Conservation (phyloP, 441 rosid genomes). For the Gossypium schwendimanii region DNA sequence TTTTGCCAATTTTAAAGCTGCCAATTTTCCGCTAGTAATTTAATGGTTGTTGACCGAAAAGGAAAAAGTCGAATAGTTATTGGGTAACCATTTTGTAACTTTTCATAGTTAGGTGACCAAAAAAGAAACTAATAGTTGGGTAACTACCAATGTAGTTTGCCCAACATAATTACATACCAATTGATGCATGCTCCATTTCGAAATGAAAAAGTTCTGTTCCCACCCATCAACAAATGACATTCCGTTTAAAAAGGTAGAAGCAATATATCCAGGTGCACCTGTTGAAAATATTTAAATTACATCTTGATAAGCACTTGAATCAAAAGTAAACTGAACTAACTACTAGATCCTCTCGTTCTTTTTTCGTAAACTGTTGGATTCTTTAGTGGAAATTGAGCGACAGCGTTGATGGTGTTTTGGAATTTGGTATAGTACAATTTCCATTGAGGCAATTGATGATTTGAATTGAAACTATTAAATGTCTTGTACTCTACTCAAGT, state of each 20-base stretch:
- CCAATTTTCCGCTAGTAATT: too few relatives aligned
- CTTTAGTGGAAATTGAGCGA: neutral
- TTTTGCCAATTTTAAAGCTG: too few relatives aligned
- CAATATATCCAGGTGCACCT: constrained; percentile 91
- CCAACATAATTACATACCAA: constrained; percentile 38
- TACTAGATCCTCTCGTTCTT: neutral
- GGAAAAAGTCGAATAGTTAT: too few relatives aligned
- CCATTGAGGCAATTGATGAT: neutral
- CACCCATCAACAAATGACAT: constrained; percentile 97
- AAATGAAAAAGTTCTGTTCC: constrained; percentile 92
- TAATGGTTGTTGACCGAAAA: too few relatives aligned
- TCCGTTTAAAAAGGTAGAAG: constrained; percentile 80
- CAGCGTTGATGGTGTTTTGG: neutral
- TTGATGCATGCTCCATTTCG: constrained; percentile 99
- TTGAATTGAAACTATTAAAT: neutral
- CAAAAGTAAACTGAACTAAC: neutral
- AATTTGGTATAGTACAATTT: neutral
- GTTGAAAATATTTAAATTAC: constrained; percentile 17
- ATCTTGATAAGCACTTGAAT: neutral
- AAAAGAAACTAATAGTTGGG: too few relatives aligned
- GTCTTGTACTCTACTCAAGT: constrained; percentile 1
- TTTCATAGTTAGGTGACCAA: too few relatives aligned
- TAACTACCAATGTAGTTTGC: too few relatives aligned
- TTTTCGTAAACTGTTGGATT: neutral
- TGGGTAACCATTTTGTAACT: too few relatives aligned